phyloP scores from a whole-genome alignment of 352 stramenopile species.

The Phytophthora cactorum region DNA sequence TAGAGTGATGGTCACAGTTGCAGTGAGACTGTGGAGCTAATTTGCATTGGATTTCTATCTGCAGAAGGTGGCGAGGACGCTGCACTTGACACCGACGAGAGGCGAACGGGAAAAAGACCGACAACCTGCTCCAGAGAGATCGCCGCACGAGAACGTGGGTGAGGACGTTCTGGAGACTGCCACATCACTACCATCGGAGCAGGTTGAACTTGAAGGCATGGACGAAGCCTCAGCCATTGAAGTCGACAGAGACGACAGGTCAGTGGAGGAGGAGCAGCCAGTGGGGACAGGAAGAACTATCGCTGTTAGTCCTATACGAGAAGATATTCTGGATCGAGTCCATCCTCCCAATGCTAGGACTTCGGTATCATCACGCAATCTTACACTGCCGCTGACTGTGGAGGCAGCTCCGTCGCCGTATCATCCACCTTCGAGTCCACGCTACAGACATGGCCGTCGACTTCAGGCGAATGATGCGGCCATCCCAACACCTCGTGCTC shows the following conservation, averaged over 20 bases:
- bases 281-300: slow-evolving; percentile 11
- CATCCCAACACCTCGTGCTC: slow-evolving; percentile 8
- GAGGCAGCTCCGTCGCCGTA: slow-evolving; percentile 20
- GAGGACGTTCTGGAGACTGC: slow-evolving; percentile 3
- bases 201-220: slow-evolving; percentile 7
- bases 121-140: slow-evolving; percentile 19
- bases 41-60: background rate
- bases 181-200: background rate
- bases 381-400: background rate
- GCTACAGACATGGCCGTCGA: slow-evolving; percentile 35
- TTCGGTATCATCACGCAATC: background rate
- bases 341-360: slow-evolving; percentile 1
- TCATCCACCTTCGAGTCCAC: slow-evolving; percentile 16
- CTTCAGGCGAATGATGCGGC: slow-evolving; percentile 24
- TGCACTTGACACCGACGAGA: slow-evolving; percentile 21
- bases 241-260: slow-evolving; percentile 17
- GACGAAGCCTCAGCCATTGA: slow-evolving; percentile 22
- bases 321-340: slow-evolving; percentile 37
- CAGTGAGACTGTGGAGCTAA: background rate
- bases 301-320: slow-evolving; percentile 29
- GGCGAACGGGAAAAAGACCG: slow-evolving; percentile 1
- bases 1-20: background rate
- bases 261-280: slow-evolving; percentile 3
- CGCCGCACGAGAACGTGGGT: background rate
- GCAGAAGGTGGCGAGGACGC: slow-evolving; percentile 35